Conservation (phyloP, 2,329 filamentous ascomycete genomes). For the Xylariales sp. region DNA sequence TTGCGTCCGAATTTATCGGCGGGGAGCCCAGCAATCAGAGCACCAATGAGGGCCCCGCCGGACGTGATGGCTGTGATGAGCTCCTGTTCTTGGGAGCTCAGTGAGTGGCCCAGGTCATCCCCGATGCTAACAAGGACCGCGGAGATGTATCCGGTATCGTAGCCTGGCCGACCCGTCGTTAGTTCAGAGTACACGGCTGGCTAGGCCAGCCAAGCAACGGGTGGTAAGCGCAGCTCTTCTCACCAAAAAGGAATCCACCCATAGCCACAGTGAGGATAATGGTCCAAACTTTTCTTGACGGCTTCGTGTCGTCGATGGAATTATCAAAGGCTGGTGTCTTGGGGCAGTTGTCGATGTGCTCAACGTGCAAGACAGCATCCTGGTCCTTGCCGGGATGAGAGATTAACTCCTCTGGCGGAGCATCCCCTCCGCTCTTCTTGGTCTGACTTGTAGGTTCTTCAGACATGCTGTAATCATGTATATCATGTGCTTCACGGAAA, state of each 20-base stretch:
- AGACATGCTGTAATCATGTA: not conserved
- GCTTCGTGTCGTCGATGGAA: slow-evolving; percentile 24
- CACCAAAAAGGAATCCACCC: slow-evolving; percentile 25
- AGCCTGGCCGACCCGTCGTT: not conserved
- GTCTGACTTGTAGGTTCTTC: not conserved
- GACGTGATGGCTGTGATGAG: slow-evolving; percentile 65
- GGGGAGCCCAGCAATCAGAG: slow-evolving; percentile 47
- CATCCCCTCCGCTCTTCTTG: not conserved
- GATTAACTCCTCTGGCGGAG: not conserved
- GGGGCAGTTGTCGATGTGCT: not conserved
- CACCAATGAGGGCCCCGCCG: slow-evolving; percentile 59
- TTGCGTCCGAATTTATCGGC: slow-evolving; percentile 39
- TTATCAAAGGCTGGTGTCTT: slow-evolving; percentile 7
- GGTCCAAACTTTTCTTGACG: slow-evolving; percentile 21
- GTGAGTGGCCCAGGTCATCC: slow-evolving; percentile 6
- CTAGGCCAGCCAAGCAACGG: not conserved
- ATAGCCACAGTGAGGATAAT: slow-evolving; percentile 23
- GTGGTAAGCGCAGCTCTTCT: not conserved
- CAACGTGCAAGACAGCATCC: not conserved
- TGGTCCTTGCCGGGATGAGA: not conserved
- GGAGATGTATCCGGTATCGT: slow-evolving; percentile 27
- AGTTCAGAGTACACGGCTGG: not conserved
- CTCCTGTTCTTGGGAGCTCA: slow-evolving; percentile 55
- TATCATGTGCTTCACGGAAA: not conserved
- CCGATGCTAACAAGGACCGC: slow-evolving; percentile 47